These are phyloP conservation scores for Monilinia laxa DNA, from an alignment of 2,329 filamentous ascomycete species.

Conservation along the genomic window DNA sequence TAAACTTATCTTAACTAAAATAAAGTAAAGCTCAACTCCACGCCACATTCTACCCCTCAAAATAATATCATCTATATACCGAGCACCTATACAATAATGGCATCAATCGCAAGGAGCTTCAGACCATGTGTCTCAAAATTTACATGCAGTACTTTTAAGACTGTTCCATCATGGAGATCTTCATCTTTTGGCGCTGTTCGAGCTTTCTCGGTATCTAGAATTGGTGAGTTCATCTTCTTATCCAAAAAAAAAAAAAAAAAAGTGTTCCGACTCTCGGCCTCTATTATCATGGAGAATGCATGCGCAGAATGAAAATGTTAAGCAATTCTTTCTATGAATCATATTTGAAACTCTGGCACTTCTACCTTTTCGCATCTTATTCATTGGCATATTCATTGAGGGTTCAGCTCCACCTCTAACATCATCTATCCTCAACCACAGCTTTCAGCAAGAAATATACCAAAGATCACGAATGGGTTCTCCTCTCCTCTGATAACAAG, in stretches of 20 bases:
- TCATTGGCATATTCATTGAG: background rate
- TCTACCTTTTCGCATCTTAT: background rate
- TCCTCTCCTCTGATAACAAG: constrained; percentile 78
- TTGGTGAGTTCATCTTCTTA: constrained; percentile 42
- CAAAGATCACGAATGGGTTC: constrained; percentile 97
- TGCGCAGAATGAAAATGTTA: background rate
- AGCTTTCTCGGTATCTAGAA: constrained; percentile 47
- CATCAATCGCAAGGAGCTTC: constrained; percentile 56
- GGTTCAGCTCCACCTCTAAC: background rate
- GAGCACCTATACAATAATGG: constrained; percentile 46
- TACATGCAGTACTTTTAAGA: constrained; percentile 27
- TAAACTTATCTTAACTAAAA: too few species aligned
- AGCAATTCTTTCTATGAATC: background rate
- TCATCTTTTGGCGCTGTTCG: constrained; percentile 43
- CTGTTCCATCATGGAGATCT: constrained; percentile 31
- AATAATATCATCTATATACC: background rate
- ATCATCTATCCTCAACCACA: background rate
- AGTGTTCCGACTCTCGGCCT: constrained; percentile 5
- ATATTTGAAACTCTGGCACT: background rate
- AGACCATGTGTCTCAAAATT: constrained; percentile 41
- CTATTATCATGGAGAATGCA: background rate
- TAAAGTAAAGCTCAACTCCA: constrained; percentile 1
- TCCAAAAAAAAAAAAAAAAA: background rate
- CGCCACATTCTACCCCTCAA: constrained; percentile 14
- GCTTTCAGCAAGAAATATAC: constrained; percentile 73